A percentile compares a stretch with the other conserved stretches of the same genome.
Conservation (phyloP, 345 rosid genomes). For the Aquilaria yunnanensis region DNA sequence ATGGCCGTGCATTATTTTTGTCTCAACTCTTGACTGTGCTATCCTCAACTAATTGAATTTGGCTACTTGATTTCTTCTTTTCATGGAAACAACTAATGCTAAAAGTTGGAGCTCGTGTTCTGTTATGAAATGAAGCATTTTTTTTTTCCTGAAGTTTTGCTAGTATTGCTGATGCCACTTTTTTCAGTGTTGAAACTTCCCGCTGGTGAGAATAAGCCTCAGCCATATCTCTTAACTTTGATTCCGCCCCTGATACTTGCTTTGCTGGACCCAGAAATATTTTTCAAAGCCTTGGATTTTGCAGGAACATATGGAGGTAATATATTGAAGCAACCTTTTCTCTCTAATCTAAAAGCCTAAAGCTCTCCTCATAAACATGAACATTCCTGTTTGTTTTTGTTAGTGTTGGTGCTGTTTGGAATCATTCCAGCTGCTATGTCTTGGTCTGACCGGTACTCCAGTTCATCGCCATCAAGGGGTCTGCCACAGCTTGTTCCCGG, state of each 20-base stretch:
- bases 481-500: constrained; percentile 58
- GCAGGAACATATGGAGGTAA: constrained; percentile 96
- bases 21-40: too few species aligned
- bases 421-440: constrained; percentile 91
- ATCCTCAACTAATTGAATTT: too few species aligned
- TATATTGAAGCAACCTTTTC: not conserved
- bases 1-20: not conserved
- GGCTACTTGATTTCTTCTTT: too few species aligned
- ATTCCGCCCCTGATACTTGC: constrained; percentile 71
- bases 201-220: constrained; percentile 46
- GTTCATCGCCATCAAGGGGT: constrained; percentile 25
- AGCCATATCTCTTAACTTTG: constrained; percentile 64
- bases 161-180: not conserved
- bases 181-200: constrained; percentile 70
- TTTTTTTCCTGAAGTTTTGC: not conserved
- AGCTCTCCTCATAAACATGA: not conserved
- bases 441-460: constrained; percentile 79
- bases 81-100: too few species aligned
- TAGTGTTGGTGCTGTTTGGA: constrained; percentile 77
- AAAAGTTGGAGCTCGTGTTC: not conserved
- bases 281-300: constrained; percentile 89
- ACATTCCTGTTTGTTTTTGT: constrained; percentile 1
- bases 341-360: too few species aligned
- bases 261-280: constrained; percentile 80
- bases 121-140: not conserved